Evolutionary conservation across 2,329 filamentous ascomycete genomes (phyloP).

Genomic region (Elsinoe batatas): DNA sequence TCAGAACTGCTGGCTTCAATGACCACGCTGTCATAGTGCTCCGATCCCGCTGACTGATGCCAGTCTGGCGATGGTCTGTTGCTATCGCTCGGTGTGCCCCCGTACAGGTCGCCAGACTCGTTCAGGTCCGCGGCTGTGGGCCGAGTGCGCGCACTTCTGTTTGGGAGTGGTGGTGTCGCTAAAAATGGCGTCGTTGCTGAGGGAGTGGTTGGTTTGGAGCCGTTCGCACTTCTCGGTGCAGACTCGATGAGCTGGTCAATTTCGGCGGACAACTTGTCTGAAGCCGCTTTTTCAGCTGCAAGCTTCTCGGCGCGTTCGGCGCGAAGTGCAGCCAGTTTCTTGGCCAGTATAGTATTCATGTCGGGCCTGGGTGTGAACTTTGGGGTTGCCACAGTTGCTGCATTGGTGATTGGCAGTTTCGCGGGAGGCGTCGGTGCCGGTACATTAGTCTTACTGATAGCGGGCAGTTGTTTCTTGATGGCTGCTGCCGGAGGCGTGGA

Average conservation of each 20-base stretch:
- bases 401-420: neutral
- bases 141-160: neutral
- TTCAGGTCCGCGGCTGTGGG: constrained; percentile 1
- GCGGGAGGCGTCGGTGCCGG: neutral
- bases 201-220: neutral
- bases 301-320: constrained; percentile 3
- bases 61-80: neutral
- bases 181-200: neutral
- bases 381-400: neutral
- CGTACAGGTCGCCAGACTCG: neutral
- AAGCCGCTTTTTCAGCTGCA: neutral
- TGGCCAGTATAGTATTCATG: neutral
- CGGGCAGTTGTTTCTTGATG: neutral
- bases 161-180: neutral
- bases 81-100: neutral
- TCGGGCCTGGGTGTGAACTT: constrained; percentile 3
- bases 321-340: constrained; percentile 3
- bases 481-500: neutral
- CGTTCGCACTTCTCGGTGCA: neutral
- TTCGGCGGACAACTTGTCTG: neutral
- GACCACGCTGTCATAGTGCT: constrained; percentile 52
- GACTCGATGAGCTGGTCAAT: neutral
- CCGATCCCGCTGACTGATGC: neutral
- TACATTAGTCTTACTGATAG: neutral
- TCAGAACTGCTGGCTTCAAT: constrained; percentile 79